Conservation (phyloP, 768 basidiomycete genomes). For the Termitomyces sp. region DNA sequence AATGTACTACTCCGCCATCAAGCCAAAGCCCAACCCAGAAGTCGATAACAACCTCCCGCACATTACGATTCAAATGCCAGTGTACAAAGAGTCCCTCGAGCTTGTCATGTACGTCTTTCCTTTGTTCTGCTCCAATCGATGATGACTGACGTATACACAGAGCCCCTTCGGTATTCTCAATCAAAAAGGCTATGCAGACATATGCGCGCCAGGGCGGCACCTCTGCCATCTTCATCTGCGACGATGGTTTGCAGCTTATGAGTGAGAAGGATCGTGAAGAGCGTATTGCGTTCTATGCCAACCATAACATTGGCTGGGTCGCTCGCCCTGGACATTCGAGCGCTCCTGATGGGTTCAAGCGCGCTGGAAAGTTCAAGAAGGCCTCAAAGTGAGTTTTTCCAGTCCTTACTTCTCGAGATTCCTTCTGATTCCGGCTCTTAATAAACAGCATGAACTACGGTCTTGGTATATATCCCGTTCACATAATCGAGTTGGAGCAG, state of each 20-base stretch:
- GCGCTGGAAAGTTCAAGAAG: constrained; percentile 90
- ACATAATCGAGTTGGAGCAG: background rate
- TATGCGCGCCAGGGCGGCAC: constrained; percentile 82
- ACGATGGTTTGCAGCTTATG: constrained; percentile 77
- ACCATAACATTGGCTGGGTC: constrained; percentile 72
- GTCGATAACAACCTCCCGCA: constrained; percentile 70
- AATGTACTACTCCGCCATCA: constrained; percentile 70
- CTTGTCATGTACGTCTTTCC: constrained; percentile 57
- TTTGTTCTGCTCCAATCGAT: background rate
- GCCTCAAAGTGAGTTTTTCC: constrained; percentile 43
- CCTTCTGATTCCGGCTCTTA: background rate
- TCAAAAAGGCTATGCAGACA: constrained; percentile 83
- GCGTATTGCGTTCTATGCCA: constrained; percentile 73
- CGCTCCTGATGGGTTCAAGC: constrained; percentile 82
- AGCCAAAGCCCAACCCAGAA: constrained; percentile 60
- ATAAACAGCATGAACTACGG: constrained; percentile 73
- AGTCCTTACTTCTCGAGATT: background rate
- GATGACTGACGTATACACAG: constrained; percentile 25
- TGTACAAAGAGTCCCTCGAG: constrained; percentile 79
- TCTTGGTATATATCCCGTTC: constrained; percentile 24
- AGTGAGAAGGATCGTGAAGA: constrained; percentile 55
- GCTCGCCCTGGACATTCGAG: constrained; percentile 71
- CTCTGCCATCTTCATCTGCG: constrained; percentile 75
- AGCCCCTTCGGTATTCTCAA: constrained; percentile 67
- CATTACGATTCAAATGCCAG: constrained; percentile 78